phyloP scores from a whole-genome alignment of 2,329 filamentous ascomycete species.

The Cercospora sojina region DNA sequence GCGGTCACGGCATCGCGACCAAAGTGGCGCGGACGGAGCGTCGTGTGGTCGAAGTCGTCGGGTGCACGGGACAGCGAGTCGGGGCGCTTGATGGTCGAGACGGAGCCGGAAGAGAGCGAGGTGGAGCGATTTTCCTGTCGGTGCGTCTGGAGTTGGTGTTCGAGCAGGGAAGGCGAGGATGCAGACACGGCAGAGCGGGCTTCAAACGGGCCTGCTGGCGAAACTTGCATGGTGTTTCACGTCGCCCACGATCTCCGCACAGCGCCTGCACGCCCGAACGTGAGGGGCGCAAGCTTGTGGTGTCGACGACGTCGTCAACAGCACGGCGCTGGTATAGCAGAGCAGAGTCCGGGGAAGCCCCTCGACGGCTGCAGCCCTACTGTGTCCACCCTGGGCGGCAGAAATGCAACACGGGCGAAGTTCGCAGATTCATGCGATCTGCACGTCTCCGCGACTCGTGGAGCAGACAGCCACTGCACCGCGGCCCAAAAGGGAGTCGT shows the following conservation, averaged over 20 bases:
- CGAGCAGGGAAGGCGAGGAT: conserved; percentile 12
- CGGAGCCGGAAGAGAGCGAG: conserved; percentile 46
- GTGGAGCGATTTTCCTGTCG: conserved; percentile 40
- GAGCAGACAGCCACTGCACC: conserved; percentile 4
- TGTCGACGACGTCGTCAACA: conserved; percentile 1
- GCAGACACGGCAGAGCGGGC: conserved; percentile 9
- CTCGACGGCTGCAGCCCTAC: conserved; percentile 15
- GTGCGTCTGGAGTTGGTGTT: conserved; percentile 15
- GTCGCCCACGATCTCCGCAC: conserved; percentile 2
- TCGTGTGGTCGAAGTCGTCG: conserved; percentile 18
- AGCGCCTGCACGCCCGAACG: background rate
- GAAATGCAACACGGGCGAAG: background rate
- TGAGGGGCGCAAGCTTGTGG: background rate
- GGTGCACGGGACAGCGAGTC: conserved; percentile 36
- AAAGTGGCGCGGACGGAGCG: conserved; percentile 19
- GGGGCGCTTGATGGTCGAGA: conserved; percentile 44
- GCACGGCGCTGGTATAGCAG: conserved; percentile 5
- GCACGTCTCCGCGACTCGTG: conserved; percentile 15
- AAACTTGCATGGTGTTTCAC: conserved; percentile 24
- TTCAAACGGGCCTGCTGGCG: conserved; percentile 20
- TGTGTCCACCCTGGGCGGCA: background rate
- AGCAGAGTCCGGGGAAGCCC: background rate
- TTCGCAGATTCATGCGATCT: conserved; percentile 16
- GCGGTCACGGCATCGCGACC: conserved; percentile 25
- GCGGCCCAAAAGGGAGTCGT: conserved; percentile 12